Base-by-base conservation (phyloP, 108 stramenopile genomes). In the Cylindrotheca fusiformis region DNA sequence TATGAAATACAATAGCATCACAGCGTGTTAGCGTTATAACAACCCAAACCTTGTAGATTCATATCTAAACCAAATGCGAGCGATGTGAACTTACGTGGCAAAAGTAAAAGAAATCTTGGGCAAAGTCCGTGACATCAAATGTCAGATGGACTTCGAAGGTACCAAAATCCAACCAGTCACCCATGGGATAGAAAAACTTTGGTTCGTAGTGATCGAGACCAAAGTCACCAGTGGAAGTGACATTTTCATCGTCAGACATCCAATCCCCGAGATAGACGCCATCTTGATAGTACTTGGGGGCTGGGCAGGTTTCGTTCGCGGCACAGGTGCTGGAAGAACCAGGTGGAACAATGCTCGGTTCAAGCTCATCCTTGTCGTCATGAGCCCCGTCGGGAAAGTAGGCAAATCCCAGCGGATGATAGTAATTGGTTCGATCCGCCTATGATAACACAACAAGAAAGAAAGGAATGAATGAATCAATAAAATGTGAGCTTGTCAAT, bases 311-410 rank as follows among this genome's bases (percentile, higher is more conserved):
- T 28, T 65, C 27, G 22, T 50, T 58, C 1, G 18, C 44, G 44
- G 46, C 64, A 60, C 84, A 92, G 25, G 26, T 27, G 12, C 48
- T 49, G 19, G 14, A 21, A 4, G 58, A 60, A 21, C 67, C 72
- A 20, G 78, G 60, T 28, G 76, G 71, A 0, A 61, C 57, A 23
- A 91, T 76, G 8, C 75, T 67, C 22, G 85, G 87, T 68, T 96
- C 93, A 47, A 96, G 77, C 74, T 96, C 95, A 54, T 87, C 84
- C 1, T 69, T 76, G 20, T 72, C 91, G 25, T 45, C 83, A 65
- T 96, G 92, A 21, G 88, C 95, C 21, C 95, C 95, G 75, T 94
- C 91, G 20, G 93, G 84, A 27, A 59, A 80, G 73, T 96, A 96
- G 4, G 91, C 86, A 56, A 96, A 93, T 26, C 95, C 95, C 18